These are phyloP conservation scores for Acanthamoeba castellanii DNA, from an alignment of 208 protist genomes.

Conservation along the genomic window DNA sequence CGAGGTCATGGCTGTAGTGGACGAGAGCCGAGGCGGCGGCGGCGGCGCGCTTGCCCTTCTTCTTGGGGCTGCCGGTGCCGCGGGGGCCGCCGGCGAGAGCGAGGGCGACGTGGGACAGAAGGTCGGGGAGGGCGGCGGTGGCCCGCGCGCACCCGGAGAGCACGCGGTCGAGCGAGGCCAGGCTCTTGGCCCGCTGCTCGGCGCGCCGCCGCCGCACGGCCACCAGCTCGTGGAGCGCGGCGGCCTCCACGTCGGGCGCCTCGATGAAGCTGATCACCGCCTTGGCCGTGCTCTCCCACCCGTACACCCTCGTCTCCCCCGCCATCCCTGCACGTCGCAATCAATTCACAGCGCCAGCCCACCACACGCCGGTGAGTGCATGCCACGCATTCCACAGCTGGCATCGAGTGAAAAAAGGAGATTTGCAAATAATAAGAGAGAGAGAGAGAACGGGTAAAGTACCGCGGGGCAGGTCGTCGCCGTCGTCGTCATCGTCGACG, in stretches of 20 bases:
- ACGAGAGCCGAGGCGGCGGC: neutral
- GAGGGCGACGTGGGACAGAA: conserved; percentile 4
- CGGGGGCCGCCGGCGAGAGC: neutral
- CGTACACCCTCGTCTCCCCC: neutral
- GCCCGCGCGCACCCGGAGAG: neutral
- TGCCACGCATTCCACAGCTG: too few species aligned
- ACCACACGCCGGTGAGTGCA: too few species aligned
- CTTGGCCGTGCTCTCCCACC: conserved; percentile 14
- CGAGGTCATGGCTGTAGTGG: conserved; percentile 19
- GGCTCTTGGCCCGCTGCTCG: neutral
- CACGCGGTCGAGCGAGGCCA: neutral
- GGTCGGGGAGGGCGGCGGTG: neutral
- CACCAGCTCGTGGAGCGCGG: neutral
- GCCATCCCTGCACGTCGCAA: neutral
- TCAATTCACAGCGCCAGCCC: too few species aligned
- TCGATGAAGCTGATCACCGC: conserved; percentile 16
- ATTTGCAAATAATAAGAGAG: too few species aligned
- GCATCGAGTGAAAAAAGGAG: too few species aligned
- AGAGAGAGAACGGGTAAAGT: neutral
- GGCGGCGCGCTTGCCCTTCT: neutral
- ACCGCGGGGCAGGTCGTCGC: neutral
- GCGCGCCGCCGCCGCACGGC: neutral
- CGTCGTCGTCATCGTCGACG: neutral
- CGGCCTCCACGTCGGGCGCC: neutral
- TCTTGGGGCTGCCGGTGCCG: neutral